phyloP scores from a whole-genome alignment of 2,329 filamentous ascomycete species.

The Ophiosphaerella narmari region DNA sequence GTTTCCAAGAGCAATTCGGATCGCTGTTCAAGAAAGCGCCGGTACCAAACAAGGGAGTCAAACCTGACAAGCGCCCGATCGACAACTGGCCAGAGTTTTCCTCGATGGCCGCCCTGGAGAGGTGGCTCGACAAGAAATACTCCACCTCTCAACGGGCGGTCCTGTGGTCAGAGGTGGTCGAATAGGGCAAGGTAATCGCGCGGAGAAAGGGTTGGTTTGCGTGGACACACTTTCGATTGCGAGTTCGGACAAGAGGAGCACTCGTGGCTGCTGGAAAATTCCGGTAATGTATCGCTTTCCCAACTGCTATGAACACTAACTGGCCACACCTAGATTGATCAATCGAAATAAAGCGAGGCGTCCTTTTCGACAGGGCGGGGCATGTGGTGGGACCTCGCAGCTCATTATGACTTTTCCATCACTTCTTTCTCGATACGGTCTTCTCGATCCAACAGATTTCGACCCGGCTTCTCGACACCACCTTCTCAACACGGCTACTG shows the following conservation, averaged over 20 bases:
- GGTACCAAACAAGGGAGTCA: slow-evolving; percentile 3
- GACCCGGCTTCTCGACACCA: no score
- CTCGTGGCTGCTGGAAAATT: background rate
- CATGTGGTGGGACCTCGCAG: slow-evolving; percentile 16
- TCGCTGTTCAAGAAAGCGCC: background rate
- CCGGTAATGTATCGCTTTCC: background rate
- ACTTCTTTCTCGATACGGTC: no score
- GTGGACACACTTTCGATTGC: no score
- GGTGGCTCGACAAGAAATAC: background rate
- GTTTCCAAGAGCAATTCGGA: slow-evolving; percentile 3
- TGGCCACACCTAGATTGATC: slow-evolving; percentile 1
- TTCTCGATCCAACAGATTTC: no score
- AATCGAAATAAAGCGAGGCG: slow-evolving; percentile 12
- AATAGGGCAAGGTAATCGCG: no score
- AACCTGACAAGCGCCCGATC: slow-evolving; percentile 2
- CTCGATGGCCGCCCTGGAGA: background rate
- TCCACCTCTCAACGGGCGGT: background rate
- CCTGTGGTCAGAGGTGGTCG: no score
- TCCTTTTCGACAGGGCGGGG: slow-evolving; percentile 21
- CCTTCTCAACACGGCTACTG: no score
- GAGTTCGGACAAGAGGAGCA: background rate
- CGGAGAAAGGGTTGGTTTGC: no score
- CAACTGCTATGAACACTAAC: background rate
- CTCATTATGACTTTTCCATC: background rate
- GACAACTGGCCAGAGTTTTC: no score